Evolutionary conservation across 495 filamentous ascomycete genomes (phyloP).

Genomic region (Beverwykella pulmonaria): DNA sequence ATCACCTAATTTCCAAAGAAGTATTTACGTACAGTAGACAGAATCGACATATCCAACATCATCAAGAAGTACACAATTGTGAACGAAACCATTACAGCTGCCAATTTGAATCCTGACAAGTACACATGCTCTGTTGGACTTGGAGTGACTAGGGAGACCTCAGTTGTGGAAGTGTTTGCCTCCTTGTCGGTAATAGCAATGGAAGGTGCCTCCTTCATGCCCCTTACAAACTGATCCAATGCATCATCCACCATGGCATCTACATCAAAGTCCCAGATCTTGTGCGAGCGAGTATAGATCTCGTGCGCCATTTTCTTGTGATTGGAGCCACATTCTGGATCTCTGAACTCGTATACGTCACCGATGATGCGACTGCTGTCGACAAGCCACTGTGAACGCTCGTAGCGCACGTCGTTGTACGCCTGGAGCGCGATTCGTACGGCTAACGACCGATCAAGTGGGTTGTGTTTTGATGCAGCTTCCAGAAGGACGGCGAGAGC

Average conservation of each 20-base stretch:
- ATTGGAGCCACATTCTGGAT: slow-evolving; percentile 5
- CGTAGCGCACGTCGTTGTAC: slow-evolving; percentile 16
- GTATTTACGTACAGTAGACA: not conserved
- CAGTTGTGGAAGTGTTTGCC: not conserved
- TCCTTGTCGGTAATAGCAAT: not conserved
- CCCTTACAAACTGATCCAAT: slow-evolving; percentile 2
- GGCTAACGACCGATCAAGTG: slow-evolving; percentile 41
- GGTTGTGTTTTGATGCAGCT: slow-evolving; percentile 23
- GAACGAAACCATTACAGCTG: not conserved
- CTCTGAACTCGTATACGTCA: slow-evolving; percentile 25
- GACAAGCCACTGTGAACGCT: slow-evolving; percentile 30
- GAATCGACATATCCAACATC: slow-evolving; percentile 1
- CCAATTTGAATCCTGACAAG: not conserved
- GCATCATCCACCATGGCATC: slow-evolving; percentile 10
- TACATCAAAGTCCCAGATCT: slow-evolving; percentile 18
- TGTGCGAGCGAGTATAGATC: slow-evolving; percentile 11
- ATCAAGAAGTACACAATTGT: not conserved
- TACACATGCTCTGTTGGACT: not conserved
- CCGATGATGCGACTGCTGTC: slow-evolving; percentile 15
- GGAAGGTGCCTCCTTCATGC: not conserved
- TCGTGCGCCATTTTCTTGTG: slow-evolving; percentile 18
- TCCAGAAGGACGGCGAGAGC: slow-evolving; percentile 43
- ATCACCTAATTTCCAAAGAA: not conserved
- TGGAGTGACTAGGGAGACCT: not conserved
- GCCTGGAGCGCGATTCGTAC: not conserved